These are phyloP conservation scores for Xylariaceae sp. DNA, from an alignment of 2,329 filamentous ascomycete genomes.

Conservation along the genomic window DNA sequence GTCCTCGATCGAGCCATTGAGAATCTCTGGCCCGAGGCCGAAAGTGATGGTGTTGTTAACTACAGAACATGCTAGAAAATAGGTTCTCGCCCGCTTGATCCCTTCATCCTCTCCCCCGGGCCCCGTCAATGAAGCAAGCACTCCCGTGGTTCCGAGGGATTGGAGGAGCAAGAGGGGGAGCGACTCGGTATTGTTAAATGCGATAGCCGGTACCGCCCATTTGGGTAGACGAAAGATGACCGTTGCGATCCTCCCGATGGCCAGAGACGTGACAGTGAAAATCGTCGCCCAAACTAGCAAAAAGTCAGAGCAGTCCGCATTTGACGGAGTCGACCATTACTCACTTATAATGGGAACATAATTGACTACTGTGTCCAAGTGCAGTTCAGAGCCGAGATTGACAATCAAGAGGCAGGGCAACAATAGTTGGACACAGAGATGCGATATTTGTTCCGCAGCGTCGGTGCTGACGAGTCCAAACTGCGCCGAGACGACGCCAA, in stretches of 20 bases:
- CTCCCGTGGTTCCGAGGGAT: slow-evolving; percentile 47
- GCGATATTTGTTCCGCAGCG: slow-evolving; percentile 22
- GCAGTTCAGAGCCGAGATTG: slow-evolving; percentile 24
- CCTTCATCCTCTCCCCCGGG: slow-evolving; percentile 36
- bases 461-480: slow-evolving; percentile 18
- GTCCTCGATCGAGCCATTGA: slow-evolving; percentile 30
- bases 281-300: slow-evolving; percentile 24
- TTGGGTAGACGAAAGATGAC: slow-evolving; percentile 19
- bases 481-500: slow-evolving; percentile 19
- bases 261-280: slow-evolving; percentile 21
- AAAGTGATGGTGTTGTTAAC: slow-evolving; percentile 52
- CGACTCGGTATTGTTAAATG: slow-evolving; percentile 28
- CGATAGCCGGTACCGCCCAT: slow-evolving; percentile 17
- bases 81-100: slow-evolving; percentile 50
- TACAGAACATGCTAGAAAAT: slow-evolving; percentile 54
- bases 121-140: slow-evolving; percentile 38
- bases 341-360: slow-evolving; percentile 23
- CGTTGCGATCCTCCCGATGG: slow-evolving; percentile 13
- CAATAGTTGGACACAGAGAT: slow-evolving; percentile 25
- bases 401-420: slow-evolving; percentile 25
- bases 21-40: slow-evolving; percentile 45
- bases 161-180: slow-evolving; percentile 26
- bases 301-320: no score
- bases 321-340: background rate
- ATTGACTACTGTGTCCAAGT: slow-evolving; percentile 11